phyloP scores from a whole-genome alignment of 2,329 filamentous ascomycete species.

The Claviceps pusilla region DNA sequence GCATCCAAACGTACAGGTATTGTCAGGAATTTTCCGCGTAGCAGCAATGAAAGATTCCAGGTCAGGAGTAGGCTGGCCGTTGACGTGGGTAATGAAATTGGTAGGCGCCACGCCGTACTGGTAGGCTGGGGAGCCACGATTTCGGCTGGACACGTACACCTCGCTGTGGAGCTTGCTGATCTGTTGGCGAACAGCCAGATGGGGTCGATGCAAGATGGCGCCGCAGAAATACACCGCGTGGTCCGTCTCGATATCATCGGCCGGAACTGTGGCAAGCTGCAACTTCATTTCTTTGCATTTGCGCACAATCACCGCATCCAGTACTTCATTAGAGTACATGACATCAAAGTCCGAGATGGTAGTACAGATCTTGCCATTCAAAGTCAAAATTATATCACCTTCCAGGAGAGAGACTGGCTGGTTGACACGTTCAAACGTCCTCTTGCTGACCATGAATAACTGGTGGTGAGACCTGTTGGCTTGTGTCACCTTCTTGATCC shows the following conservation, averaged over 20 bases:
- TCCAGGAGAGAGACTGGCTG: slow-evolving; percentile 53
- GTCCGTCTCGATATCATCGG: slow-evolving; percentile 82
- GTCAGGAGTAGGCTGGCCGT: slow-evolving; percentile 71
- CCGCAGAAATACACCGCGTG: slow-evolving; percentile 90
- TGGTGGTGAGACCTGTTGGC: slow-evolving; percentile 89
- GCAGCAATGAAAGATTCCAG: slow-evolving; percentile 66
- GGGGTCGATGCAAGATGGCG: slow-evolving; percentile 79
- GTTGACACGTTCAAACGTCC: slow-evolving; percentile 47
- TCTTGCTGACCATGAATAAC: slow-evolving; percentile 95
- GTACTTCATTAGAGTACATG: slow-evolving; percentile 78
- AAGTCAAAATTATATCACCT: slow-evolving; percentile 78
- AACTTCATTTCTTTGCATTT: slow-evolving; percentile 66
- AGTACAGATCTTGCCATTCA: slow-evolving; percentile 87
- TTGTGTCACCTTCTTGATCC: slow-evolving; percentile 79
- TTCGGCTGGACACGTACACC: slow-evolving; percentile 83
- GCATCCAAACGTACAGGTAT: slow-evolving; percentile 52
- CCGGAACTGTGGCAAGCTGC: slow-evolving; percentile 69
- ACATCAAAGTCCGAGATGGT: slow-evolving; percentile 84
- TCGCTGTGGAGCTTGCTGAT: slow-evolving; percentile 94
- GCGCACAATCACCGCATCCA: slow-evolving; percentile 77
- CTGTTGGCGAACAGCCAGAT: slow-evolving; percentile 92
- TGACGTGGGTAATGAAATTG: slow-evolving; percentile 95
- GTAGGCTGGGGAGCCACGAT: slow-evolving; percentile 68
- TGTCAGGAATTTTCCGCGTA: slow-evolving; percentile 80
- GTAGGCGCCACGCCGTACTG: slow-evolving; percentile 88